Base-by-base conservation (phyloP, 2,329 filamentous ascomycete genomes). In the Calonectria hawksworthii region DNA sequence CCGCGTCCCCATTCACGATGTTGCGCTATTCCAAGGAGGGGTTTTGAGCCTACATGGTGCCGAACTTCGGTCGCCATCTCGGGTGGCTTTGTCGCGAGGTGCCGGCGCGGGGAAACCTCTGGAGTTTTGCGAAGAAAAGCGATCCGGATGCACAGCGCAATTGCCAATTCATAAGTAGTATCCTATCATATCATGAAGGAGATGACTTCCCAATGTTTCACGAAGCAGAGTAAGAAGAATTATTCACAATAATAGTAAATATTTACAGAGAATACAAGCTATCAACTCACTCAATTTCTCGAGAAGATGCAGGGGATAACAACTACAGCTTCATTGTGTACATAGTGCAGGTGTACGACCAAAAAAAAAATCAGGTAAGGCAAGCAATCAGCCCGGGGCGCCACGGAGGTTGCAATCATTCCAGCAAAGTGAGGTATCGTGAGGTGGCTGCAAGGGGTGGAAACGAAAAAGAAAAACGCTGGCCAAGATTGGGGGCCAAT, bases 21-120 rank as follows among this genome's bases (percentile, higher is more conserved):
- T 41, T 28, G 68, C 68, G 68, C 68, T 65, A 70, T 70, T 64
- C 64, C 64, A 54, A 61, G 41, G 41, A 67, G 65, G 70, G 70
- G 38, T 52, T 61, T 21, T 7, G 56, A 54, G 32, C 23, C 41
- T n/a, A 14, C 34, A 44, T 63, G 73, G 56, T 38, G 26, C 72
- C 74, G 72, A 66, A 36, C 68, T 74, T 54, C 63, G 34, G 28
- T 36, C 38, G 23, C 63, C 73, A 64, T 72, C 80, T 81, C 80
- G 80, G 80, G 41, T 51, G 72, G 32, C 52, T 80, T 81, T 81
- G 51, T 75, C 73, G 77, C 80, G 80, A 80, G 69, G 56, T 74
- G 54, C 79, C 78, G 78, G 77, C 73, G 79, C 77, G 71, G 77
- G 69, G 21, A 59, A 56, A 34, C 18, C n/a, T 63, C 38, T 13